Conservation (phyloP, 306 rosid genomes). For the Mimosa pudica region DNA sequence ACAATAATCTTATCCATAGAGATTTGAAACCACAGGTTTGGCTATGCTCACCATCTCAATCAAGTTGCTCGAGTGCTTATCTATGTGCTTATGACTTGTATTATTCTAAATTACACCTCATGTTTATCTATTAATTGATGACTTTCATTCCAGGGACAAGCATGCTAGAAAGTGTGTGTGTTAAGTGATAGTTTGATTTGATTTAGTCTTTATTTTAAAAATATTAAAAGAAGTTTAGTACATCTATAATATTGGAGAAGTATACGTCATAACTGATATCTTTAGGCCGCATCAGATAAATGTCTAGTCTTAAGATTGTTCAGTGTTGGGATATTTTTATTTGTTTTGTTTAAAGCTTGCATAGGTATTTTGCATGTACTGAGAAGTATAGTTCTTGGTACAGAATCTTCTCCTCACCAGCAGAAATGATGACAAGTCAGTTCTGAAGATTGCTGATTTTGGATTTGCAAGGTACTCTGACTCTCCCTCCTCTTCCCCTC, state of each 20-base stretch:
- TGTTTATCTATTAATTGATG: conserved; percentile 17
- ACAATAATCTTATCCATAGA: conserved; percentile 87
- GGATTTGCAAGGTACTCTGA: conserved; percentile 92
- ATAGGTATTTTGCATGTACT: conserved; percentile 44
- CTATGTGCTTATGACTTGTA: conserved; percentile 3
- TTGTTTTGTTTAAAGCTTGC: conserved; percentile 47
- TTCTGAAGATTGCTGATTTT: conserved; percentile 97
- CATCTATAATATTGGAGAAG: background rate
- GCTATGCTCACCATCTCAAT: conserved; percentile 29
- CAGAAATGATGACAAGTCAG: conserved; percentile 64
- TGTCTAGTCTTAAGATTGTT: conserved; percentile 23
- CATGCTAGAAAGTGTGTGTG: background rate
- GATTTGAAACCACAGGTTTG: conserved; percentile 97
- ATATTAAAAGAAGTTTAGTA: background rate
- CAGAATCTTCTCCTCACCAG: conserved; percentile 97
- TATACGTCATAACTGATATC: background rate
- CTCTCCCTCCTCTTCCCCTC: background rate
- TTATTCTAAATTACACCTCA: conserved; percentile 25
- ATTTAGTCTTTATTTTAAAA: background rate
- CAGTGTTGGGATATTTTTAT: conserved; percentile 30
- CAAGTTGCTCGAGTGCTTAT: conserved; percentile 13
- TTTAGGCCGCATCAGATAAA: background rate
- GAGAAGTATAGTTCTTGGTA: conserved; percentile 54
- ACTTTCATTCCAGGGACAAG: background rate
- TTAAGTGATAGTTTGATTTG: conserved; percentile 5